Conservation (phyloP, 306 rosid genomes). For the Vigna unguiculata region DNA sequence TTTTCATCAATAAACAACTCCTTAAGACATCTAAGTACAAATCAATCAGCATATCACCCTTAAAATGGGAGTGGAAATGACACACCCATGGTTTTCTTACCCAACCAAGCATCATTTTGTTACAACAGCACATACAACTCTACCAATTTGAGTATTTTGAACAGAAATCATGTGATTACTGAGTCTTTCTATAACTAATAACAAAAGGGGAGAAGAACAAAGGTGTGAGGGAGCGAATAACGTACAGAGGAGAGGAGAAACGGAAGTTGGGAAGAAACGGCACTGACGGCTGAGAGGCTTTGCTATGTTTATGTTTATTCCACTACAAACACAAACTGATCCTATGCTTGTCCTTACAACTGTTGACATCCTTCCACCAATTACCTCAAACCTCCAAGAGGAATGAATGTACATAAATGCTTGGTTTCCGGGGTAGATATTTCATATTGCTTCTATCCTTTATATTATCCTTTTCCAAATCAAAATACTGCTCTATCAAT, state of each 20-base stretch:
- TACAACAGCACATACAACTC: no score
- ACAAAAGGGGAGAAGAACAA: neutral
- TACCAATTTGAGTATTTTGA: neutral
- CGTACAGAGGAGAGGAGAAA: conserved; percentile 43
- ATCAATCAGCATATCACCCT: no score
- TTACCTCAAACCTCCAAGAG: neutral
- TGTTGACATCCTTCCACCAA: conserved; percentile 24
- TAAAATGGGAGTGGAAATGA: neutral
- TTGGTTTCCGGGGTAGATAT: neutral
- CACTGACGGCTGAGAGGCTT: conserved; percentile 24
- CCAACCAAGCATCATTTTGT: no score
- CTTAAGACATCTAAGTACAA: neutral
- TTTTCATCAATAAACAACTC: neutral
- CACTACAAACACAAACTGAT: conserved; percentile 21
- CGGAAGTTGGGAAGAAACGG: conserved; percentile 36
- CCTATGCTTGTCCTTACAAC: conserved; percentile 17
- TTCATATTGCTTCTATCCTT: neutral
- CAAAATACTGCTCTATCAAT: neutral
- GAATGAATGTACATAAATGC: neutral
- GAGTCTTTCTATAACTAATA: no score
- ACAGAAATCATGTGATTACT: neutral
- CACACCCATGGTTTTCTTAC: no score
- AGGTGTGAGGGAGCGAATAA: conserved; percentile 5
- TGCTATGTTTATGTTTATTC: conserved; percentile 32
- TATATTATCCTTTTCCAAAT: conserved; percentile 15